phyloP scores from a whole-genome alignment of 129 eudicot genomes.

The Ambrosia artemisiifolia region DNA sequence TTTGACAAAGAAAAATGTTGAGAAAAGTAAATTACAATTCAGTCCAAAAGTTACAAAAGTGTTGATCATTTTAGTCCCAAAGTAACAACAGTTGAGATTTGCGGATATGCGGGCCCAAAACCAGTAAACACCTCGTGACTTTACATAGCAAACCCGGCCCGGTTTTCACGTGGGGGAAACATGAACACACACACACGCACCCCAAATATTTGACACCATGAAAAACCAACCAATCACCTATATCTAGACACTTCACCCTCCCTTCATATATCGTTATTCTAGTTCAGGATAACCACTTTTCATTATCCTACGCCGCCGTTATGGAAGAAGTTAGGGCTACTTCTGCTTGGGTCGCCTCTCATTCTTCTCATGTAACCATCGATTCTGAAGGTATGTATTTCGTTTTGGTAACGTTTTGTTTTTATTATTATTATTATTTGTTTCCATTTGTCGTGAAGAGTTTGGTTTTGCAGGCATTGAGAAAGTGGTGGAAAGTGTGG shows the following conservation, averaged over 20 bases:
- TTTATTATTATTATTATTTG: not conserved
- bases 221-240: not conserved
- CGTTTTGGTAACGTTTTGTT: not conserved
- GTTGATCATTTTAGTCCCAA: constrained; percentile 9
- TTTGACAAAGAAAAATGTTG: too few species aligned
- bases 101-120: not conserved
- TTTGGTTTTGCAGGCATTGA: constrained; percentile 54
- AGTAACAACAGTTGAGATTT: not conserved
- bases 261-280: not conserved
- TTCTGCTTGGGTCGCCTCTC: constrained; percentile 84
- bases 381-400: too few species aligned
- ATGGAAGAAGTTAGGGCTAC: constrained; percentile 83
- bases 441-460: too few species aligned
- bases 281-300: not conserved
- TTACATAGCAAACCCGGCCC: constrained; percentile 10
- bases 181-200: not conserved
- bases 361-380: constrained; percentile 74
- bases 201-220: too few species aligned
- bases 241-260: constrained; percentile 8
- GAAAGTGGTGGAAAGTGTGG: constrained; percentile 67
- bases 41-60: not conserved
- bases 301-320: constrained; percentile 14
- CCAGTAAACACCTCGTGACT: constrained; percentile 19
- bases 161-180: constrained; percentile 21
- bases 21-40: not conserved